These are phyloP conservation scores for Talaromyces albobiverticillius DNA, from an alignment of 2,329 filamentous ascomycete genomes.

Conservation along the genomic window DNA sequence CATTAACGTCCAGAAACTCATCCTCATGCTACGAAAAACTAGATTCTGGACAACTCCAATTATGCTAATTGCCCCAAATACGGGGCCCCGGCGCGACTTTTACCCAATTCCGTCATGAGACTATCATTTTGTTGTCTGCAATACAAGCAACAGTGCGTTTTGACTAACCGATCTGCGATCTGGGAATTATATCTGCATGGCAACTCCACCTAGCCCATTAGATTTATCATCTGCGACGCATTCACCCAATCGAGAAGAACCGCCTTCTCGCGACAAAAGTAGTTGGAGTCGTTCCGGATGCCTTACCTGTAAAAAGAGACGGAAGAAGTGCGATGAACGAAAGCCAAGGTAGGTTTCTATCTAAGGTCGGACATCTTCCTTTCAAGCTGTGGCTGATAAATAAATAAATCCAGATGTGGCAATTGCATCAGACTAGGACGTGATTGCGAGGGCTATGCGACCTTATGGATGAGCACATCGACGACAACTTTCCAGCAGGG, in stretches of 20 bases:
- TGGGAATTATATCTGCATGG: not conserved
- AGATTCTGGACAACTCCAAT: too few relatives aligned
- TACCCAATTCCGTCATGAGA: not conserved
- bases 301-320: conserved; percentile 37
- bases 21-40: too few relatives aligned
- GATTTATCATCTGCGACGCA: not conserved
- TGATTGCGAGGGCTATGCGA: conserved; percentile 37
- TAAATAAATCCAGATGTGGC: conserved; percentile 24
- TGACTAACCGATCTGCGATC: not conserved
- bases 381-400: not conserved
- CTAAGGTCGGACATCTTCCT: not conserved
- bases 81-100: not conserved
- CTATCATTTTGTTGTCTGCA: too few relatives aligned
- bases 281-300: conserved; percentile 40
- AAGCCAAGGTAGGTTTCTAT: conserved; percentile 29
- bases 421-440: conserved; percentile 33
- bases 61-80: too few relatives aligned
- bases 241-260: conserved; percentile 16
- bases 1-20: too few relatives aligned
- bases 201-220: not conserved
- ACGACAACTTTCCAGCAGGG: conserved; percentile 26
- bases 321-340: conserved; percentile 37
- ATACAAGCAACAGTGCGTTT: not conserved
- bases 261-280: conserved; percentile 25
- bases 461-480: conserved; percentile 35